These are phyloP conservation scores for Clitocybe nebularis DNA, from an alignment of 1,284 basidiomycete species.

Conservation along the genomic window DNA sequence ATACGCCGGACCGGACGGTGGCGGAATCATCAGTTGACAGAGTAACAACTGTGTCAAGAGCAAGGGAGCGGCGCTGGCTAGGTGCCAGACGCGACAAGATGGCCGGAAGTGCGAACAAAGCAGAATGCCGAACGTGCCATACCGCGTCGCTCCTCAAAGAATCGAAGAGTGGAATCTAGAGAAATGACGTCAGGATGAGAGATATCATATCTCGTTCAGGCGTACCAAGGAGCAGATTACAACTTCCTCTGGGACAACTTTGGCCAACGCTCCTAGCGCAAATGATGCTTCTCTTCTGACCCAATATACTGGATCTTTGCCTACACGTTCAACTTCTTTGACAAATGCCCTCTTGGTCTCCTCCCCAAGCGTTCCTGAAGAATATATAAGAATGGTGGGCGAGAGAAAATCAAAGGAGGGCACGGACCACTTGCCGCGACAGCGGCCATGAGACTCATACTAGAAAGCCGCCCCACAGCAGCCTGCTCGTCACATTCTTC, in stretches of 20 bases:
- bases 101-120: constrained; percentile 82
- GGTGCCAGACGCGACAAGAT: constrained; percentile 66
- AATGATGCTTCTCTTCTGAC: constrained; percentile 90
- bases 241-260: constrained; percentile 74
- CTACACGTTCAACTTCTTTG: constrained; percentile 76
- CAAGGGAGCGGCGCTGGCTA: constrained; percentile 53
- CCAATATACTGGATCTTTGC: constrained; percentile 77
- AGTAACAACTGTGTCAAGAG: constrained; percentile 56
- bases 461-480: constrained; percentile 83
- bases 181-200: constrained; percentile 2
- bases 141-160: constrained; percentile 65
- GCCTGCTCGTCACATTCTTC: constrained; percentile 61
- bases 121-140: constrained; percentile 88
- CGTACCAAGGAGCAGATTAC: constrained; percentile 64
- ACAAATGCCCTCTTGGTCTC: constrained; percentile 71
- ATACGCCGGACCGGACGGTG: constrained; percentile 75
- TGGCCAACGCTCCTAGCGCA: constrained; percentile 84
- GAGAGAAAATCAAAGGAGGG: constrained; percentile 12
- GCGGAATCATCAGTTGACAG: constrained; percentile 68
- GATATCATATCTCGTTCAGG: constrained; percentile 11
- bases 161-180: constrained; percentile 78
- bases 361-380: constrained; percentile 55
- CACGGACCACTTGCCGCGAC: constrained; percentile 69
- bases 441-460: constrained; percentile 91
- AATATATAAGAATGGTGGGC: constrained; percentile 8